These are phyloP conservation scores for Filosporella fistucella DNA, from an alignment of 495 filamentous ascomycete species.

Conservation along the genomic window DNA sequence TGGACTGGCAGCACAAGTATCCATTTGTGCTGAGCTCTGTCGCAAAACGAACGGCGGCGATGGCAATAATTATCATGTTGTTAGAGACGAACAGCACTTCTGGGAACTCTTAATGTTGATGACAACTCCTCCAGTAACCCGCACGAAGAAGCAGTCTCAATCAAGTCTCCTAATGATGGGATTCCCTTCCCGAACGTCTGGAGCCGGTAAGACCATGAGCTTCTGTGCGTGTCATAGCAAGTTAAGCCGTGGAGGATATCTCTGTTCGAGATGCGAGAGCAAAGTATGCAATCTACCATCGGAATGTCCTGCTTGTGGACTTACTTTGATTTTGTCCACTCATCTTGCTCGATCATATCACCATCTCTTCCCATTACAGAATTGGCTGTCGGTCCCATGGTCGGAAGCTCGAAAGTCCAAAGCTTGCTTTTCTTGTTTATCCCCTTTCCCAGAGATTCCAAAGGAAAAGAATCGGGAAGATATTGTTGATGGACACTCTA, in stretches of 20 bases:
- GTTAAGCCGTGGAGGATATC: slow-evolving; percentile 81
- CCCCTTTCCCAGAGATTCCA: slow-evolving; percentile 46
- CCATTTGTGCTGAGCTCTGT: slow-evolving; percentile 89
- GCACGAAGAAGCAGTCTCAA: slow-evolving; percentile 59
- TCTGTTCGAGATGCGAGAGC: slow-evolving; percentile 80
- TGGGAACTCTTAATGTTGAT: slow-evolving; percentile 81
- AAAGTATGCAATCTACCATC: slow-evolving; percentile 92
- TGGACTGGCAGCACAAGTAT: slow-evolving; percentile 84
- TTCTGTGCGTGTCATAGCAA: slow-evolving; percentile 90
- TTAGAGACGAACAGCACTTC: slow-evolving; percentile 84
- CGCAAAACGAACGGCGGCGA: slow-evolving; percentile 76
- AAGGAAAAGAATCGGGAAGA: neutral
- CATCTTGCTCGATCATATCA: slow-evolving; percentile 94
- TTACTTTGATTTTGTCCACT: slow-evolving; percentile 94
- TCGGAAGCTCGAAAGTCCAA: slow-evolving; percentile 45
- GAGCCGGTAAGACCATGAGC: slow-evolving; percentile 49
- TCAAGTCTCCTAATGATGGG: slow-evolving; percentile 94
- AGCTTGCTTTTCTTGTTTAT: slow-evolving; percentile 51
- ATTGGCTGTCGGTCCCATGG: slow-evolving; percentile 92
- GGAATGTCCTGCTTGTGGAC: slow-evolving; percentile 83
- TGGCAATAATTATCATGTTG: slow-evolving; percentile 72
- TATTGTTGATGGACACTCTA: neutral
- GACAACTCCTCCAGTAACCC: slow-evolving; percentile 83
- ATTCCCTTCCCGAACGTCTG: slow-evolving; percentile 78
- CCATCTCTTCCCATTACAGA: slow-evolving; percentile 86